Evolutionary conservation across 2,329 filamentous ascomycete genomes (phyloP), one percentile per base, ranked within the genome.

Genomic region (Aschersonia sp.): DNA sequence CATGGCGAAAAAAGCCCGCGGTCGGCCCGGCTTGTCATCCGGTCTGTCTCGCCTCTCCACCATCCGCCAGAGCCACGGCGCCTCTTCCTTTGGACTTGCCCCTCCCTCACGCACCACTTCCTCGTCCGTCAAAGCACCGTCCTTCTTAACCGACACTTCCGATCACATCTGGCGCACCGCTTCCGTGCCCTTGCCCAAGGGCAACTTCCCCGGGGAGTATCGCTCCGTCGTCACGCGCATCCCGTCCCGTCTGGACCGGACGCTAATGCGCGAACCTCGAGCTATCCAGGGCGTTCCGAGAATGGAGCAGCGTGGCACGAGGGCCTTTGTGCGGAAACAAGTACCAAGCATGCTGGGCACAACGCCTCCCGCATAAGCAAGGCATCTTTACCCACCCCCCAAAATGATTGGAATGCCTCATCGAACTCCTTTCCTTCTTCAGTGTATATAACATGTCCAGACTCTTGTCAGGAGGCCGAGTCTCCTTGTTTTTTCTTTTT

Each of bases 251-350:
- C 74, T 98, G 8, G 92, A 98, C 57, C 76, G 83, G 4, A 77
- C 80, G 11, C 70, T 96, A 44, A 95, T 97, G 87, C 87, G 87
- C 62, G 89, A 96, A 65, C 89, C 89, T 32, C 78, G 89, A 49
- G 81, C 86, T 52, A 90, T 95, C 40, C 87, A 94, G 62, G 89
- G 89, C 37, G 81, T 88, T n/a, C 88, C 88, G 30, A 68, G 77
- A 35, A 71, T 74, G 14, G 74, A 77, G 50, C 69, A 71, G 48
- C 68, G 69, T n/a, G 63, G 71, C 33, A 65, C 65, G 6, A 68
- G 68, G 40, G 71, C 72, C 31, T 63, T 79, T 45, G 57, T 73
- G 47, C 63, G 76, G 53, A 79, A 79, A 58, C 75, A 79, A 56
- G 76, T 79, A 30, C 65, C 68, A 22, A 70, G 66, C 52, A 70